Base-by-base conservation (phyloP, 129 eudicot species). In the Chrysanthemum makinoi region DNA sequence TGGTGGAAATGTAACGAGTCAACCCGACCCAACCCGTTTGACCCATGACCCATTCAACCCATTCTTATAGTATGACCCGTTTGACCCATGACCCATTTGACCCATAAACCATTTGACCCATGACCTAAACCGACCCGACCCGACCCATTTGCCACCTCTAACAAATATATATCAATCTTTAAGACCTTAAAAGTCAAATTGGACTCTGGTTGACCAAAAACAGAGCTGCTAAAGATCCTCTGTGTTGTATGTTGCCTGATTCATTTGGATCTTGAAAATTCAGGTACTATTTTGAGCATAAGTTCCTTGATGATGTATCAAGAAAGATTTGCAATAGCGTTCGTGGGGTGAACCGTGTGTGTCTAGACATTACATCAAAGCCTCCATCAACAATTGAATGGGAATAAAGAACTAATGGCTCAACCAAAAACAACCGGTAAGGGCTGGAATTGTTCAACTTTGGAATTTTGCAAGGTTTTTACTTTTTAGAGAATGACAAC, bases 321-420 rank as follows among this genome's bases (percentile, higher is more conserved):
- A 80, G 85, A 48, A 90, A 74, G 81, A 90, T 90, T 12, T 82
- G 87, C 86, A 90, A 87, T 51, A 81, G 77, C 61, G 97, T 87
- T 56, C 77, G 86, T 17, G 95, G 95, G 61, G 95, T 87, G 35
- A 90, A 90, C 77, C 80, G 97, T 66, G 95, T 90, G 69, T 82
- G 84, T 70, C 79, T 78, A 62, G 92, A 91, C 72, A 84, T 88
- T n/a, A 86, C 92, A 70, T 84, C 95, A 9, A 91, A 88, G 72
- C 92, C 92, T 75, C 92, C 88, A 13, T 77, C 92, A 4, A 88
- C 90, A 12, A 90, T 90, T 15, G 91, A 90, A 75, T 90, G 95
- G 95, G 89, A 90, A 81, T 35, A 35, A 35, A 87, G 28, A 69
- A 28, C 43, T 3, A 67, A 49, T 66, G 46, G n/a, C n/a, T 12